Base-by-base conservation (phyloP, 129 eudicot species). In the Artemisia tridentata region DNA sequence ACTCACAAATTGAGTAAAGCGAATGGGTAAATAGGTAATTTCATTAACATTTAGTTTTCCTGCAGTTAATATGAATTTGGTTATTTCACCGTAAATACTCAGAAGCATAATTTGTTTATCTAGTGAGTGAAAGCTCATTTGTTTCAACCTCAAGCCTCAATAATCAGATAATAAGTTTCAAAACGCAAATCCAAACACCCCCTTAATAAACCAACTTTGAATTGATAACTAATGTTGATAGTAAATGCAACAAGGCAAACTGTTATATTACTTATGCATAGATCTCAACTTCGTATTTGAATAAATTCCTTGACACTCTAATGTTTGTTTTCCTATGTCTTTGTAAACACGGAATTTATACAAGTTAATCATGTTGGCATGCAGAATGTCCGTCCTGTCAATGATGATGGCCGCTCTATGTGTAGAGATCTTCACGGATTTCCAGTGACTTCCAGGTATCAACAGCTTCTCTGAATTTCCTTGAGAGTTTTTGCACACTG, bases 371-470 rank as follows among this genome's bases (percentile, higher is more conserved):
- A 47, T 68, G 75, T 68, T 68, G 75, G 59, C 17, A 41, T 89
- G 84, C 79, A 93, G 99, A 97, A 90, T 84, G 88, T 90, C 57
- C 92, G 91, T 72, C 91, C 99, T 0, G 71, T 90, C 25, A 81
- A 84, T 84, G 97, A 93, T 78, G 87, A 87, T 57, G 99, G 99
- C 41, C 85, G 79, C 65, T 74, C 96, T 3, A 87, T 93, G 50
- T 80, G 78, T 77, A 83, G 97, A 82, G 99, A 93, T 75, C 81
- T 76, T 72, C 97, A 93, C 78, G 99, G 99, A 19, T 90, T 90
- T 65, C 84, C 97, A 15, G 88, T 93, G 66, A 93, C 99, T 51
- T 90, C 88, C 88, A 90, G 99, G 99, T 87, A 77, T 25, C 29
- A 67, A 15, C 45, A 57, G 69, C 75, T 78, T 72, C 69, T 73